Evolutionary conservation across 352 stramenopile species (phyloP), one percentile per base, ranked within the genome.

Genomic region (Globisporangium recalcitrans): DNA sequence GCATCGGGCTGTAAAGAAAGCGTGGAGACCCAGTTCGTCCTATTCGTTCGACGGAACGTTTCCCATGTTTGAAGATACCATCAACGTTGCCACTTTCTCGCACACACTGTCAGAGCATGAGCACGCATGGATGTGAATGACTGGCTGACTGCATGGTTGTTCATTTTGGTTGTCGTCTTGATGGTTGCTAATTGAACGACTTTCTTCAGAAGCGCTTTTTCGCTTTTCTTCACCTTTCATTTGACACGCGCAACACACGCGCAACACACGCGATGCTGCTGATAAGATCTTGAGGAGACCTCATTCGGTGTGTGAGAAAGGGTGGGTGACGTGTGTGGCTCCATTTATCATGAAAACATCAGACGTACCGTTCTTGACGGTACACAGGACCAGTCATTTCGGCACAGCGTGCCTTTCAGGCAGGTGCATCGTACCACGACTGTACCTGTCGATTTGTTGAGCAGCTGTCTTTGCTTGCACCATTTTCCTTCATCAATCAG

Each of bases 401-500:
- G n/a, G 38, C 22, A 46, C 38, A 22, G 38, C 3, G 38, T 46
- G 9, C 16, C 38, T 7, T n/a, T 34, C 8, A 8, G 19, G 6
- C 16, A 10, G 47, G 14, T 53, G 34, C 22, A 34, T 4, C n/a
- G 47, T 34, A 34, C 47, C 47, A 36, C 5, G 0, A 21, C 9
- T 53, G 22, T 53, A 53, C n/a, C 29, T 13, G 29, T 58, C 51
- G n/a, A 46, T 46, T 58, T 16, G 52, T n/a, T n/a, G n/a, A 5
- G 29, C 52, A 40, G 52, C 19, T 40, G 5, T 14, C 31, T 40
- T 42, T 13, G 9, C 8, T 16, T 14, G 13, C 1, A 14, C 22
- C 5, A 14, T n/a, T 46, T 21, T 8, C 2, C n/a, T 46, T 46
- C 16, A n/a, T 44, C 36, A n/a, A n/a, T n/a, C n/a, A n/a, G n/a